Evolutionary conservation across 2,329 filamentous ascomycete species (phyloP).

Genomic region (Pyrenophora tritici-repentis): DNA sequence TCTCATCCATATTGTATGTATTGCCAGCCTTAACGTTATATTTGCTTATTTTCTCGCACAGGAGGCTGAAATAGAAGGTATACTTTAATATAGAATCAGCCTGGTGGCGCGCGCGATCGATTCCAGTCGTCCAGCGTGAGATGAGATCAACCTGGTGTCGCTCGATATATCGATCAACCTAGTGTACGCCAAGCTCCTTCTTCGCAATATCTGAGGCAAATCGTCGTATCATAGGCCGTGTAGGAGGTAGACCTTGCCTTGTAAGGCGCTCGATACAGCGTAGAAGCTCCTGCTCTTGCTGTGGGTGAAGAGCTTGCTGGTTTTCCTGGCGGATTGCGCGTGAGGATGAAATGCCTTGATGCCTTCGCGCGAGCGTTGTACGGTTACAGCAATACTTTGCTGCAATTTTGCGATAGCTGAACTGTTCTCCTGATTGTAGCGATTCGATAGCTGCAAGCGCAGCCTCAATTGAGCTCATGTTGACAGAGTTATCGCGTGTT

Average conservation of each 20-base stretch:
- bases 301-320: conserved; percentile 1
- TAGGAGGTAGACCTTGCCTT: too few relatives aligned
- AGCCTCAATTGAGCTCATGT: not conserved
- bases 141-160: conserved; percentile 10
- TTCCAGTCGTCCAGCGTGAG: conserved; percentile 14
- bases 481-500: not conserved
- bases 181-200: conserved; percentile 18
- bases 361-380: not conserved
- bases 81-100: conserved; percentile 11
- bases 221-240: conserved; percentile 14
- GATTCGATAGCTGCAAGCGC: not conserved
- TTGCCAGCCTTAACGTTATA: not conserved
- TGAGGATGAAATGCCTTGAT: not conserved
- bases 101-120: conserved; percentile 17
- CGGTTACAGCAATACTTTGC: not conserved
- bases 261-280: too few relatives aligned
- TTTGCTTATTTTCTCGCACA: conserved; percentile 6
- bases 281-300: conserved; percentile 19
- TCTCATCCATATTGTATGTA: too few relatives aligned
- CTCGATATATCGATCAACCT: conserved; percentile 11
- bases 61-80: conserved; percentile 12
- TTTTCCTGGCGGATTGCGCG: not conserved
- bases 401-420: not conserved
- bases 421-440: not conserved
- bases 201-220: conserved; percentile 4